Evolutionary conservation across 2,329 filamentous ascomycete species (phyloP), one percentile per base, ranked within the genome.

Genomic region (Aspergillus neotritici): DNA sequence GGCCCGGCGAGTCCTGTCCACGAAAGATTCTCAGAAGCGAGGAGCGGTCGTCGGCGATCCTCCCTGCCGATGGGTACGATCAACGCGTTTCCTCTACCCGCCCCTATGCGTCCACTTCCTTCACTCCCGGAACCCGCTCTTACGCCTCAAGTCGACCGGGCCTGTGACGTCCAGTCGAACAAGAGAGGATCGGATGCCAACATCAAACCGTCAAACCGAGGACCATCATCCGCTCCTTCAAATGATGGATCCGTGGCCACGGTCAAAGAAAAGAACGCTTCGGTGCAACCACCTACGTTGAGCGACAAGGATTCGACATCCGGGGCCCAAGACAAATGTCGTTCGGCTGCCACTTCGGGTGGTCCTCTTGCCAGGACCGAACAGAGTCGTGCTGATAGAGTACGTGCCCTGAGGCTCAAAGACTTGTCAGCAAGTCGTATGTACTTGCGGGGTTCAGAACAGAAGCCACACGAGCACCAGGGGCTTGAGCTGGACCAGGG

Each of bases 1-100:
- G 21, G 17, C 9, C 16, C 29, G 7, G 30, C 15, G 5, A 47
- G 35, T 25, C 42, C 43, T 21, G 34, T 37, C 3, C 16, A 37
- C 17, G 34, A 46, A 14, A 40, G 34, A 10, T 39, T 37, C 30
- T 31, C 42, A 2, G 38, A 47, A 28, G 36, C 29, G 11, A 47
- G 51, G 36, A 37, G 28, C 16, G 47, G 40, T 14, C 33, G 48
- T 28, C 57, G 55, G 6, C 52, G 52, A 9, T 40, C 52, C 4
- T 61, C 60, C 0, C 34, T 61, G 32, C 55, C 57, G 4, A 48
- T 58, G 43, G 52, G 53, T 12, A 51, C 58, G 1, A 52, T 66
- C 12, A 51, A 65, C 30, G 51, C 60, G 11, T 62, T 64, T 31
- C 61, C 64, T 48, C 55, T 64, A 14, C 65, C 65, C 12, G 62